Conservation (phyloP, 179 eudicot genomes). For the Pouteria campechiana region DNA sequence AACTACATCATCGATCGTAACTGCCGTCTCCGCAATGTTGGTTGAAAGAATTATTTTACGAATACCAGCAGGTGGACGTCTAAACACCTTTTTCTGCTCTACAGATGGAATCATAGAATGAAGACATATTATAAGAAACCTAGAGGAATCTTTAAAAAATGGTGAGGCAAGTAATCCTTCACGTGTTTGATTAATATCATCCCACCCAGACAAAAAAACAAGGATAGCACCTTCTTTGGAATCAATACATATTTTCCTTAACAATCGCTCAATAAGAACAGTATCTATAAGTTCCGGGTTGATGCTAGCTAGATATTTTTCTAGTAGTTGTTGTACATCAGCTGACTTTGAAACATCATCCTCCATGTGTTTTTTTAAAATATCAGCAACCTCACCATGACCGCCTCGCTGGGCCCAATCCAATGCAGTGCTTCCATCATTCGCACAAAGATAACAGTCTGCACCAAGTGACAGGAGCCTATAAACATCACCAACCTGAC, state of each 20-base stretch:
- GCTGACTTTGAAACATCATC: slow-evolving; percentile 22
- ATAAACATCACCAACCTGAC: slow-evolving; percentile 63
- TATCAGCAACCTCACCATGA: slow-evolving; percentile 51
- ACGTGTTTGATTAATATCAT: slow-evolving; percentile 65
- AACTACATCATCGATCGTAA: slow-evolving; percentile 94
- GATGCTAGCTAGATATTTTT: slow-evolving; percentile 42
- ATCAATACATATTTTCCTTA: slow-evolving; percentile 65
- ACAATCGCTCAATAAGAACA: slow-evolving; percentile 56
- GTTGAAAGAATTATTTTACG: slow-evolving; percentile 93
- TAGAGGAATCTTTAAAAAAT: slow-evolving; percentile 47
- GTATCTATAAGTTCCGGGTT: slow-evolving; percentile 63
- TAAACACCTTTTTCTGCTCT: slow-evolving; percentile 85
- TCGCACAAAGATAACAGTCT: slow-evolving; percentile 49
- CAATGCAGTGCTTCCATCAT: slow-evolving; percentile 72
- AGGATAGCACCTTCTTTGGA: slow-evolving; percentile 79
- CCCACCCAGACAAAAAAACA: slow-evolving; percentile 96
- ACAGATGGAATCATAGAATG: slow-evolving; percentile 84
- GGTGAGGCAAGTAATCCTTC: slow-evolving; percentile 35
- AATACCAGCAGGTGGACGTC: slow-evolving; percentile 60
- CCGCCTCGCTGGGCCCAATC: slow-evolving; percentile 65
- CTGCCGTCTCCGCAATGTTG: slow-evolving; percentile 87
- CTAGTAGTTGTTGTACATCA: slow-evolving; percentile 43
- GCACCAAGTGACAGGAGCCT: slow-evolving; percentile 90
- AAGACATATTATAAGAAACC: slow-evolving; percentile 51
- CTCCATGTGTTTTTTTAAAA: slow-evolving; percentile 47